Evolutionary conservation across 31 red algal species (phyloP), one percentile per base, ranked within the genome.

Genomic region (Endocladia muricata): DNA sequence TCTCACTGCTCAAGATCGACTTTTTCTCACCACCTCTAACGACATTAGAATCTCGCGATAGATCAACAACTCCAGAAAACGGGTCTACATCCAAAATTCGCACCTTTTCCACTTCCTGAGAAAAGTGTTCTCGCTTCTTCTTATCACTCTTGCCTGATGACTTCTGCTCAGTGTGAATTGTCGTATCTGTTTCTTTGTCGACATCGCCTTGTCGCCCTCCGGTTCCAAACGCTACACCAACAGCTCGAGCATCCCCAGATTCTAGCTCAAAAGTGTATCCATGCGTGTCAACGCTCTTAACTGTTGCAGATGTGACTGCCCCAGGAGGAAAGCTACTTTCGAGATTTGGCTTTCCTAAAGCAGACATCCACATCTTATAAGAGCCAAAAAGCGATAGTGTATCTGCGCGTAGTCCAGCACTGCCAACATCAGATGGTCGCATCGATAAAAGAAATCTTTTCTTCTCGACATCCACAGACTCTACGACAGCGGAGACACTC

Each of bases 51-150:
- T 83, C 74, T 41, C 54, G 30, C 19, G 88, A 79, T 11, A 91
- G 37, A 61, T 91, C 88, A 39, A 91, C 73, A 55, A 91, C 88
- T 36, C 74, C 88, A 3, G 78, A 69, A 34, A 84, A 38, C 8
- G 79, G 79, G 48, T 91, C 88, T 19, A 79, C 74, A 49, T 91
- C 88, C 3, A 91, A 74, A 31, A 91, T 74, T 28, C 73, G 40
- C 33, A 79, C 67, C 9, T 28, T 73, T 32, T 78, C 44, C n/a
- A n/a, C n/a, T 41, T 66, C 48, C 25, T 74, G 28, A 3, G 35
- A 15, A 25, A 41, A 11, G 5, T 15, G 38, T 8, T 37, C 7
- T 65, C 59, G 28, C 41, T 33, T 26, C 68, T 37, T 57, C 60
- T 36, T 25, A 11, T 15, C 31, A 0, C 49, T 41, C 56, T 66